Evolutionary conservation across 768 basidiomycete genomes (phyloP), one percentile per base, ranked within the genome.

Genomic region (Auricularia sp.): DNA sequence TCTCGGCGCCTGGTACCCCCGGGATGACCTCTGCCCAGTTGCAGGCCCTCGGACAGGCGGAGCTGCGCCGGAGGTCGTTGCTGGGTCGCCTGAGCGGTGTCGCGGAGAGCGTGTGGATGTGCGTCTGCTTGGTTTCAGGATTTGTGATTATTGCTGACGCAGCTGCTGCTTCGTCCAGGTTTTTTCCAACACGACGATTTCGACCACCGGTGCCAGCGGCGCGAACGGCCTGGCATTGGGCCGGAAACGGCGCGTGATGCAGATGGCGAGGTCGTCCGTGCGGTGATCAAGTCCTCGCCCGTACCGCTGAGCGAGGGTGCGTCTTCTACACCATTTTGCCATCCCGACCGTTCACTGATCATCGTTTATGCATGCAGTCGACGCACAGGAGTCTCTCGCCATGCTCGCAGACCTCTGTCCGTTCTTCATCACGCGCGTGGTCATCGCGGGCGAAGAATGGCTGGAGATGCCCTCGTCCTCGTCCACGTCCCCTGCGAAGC

Each of bases 31-130:
- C 78, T 66, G 89, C 89, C 63, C 83, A 88, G 68, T 78, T 91
- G 67, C 73, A 86, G 54, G 88, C 86, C 74, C 76, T 92, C 64
- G 80, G 85, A 51, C 90, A 91, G 71, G 90, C 92, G 65, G 91
- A 90, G 71, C 82, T 89, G 76, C 81, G 89, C 66, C 81, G 88
- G 65, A 80, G 90, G 44, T 90, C 88, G 68, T 73, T 92, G 36
- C 79, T 94, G 7, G 91, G 91, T 62, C 84, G 92, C 21, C 81
- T 94, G 6, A 81, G 82, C 34, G 87, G 88, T 10, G 83, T 94
- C 35, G 92, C 92, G n/a, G 91, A 94, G 71, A 89, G 90, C 68
- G 83, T 88, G 18, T 93, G 91, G 89, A 92, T 92, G 92, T 89
- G 67, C 73, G 86, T 76, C 29, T 29, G 29, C 29, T 29, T 29